Evolutionary conservation across 1,284 basidiomycete genomes (phyloP).

Genomic region (Boletus calvinii): DNA sequence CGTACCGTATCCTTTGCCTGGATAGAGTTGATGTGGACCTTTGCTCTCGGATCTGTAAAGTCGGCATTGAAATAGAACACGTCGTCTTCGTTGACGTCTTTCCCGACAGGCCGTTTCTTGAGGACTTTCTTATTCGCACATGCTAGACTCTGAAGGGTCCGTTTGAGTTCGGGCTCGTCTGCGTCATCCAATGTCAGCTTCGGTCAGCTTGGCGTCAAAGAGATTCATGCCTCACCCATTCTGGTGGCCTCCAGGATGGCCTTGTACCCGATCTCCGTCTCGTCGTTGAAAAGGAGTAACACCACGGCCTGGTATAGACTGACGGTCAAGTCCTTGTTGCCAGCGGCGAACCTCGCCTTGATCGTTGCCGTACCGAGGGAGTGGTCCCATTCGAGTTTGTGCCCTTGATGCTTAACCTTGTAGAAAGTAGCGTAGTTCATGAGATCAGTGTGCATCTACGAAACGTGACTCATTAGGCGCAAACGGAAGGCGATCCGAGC

Average conservation of each 20-base stretch:
- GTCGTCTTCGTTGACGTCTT: constrained; percentile 79
- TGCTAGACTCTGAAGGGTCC: constrained; percentile 90
- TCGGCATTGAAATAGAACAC: constrained; percentile 76
- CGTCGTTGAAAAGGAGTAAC: constrained; percentile 88
- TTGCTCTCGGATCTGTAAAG: constrained; percentile 78
- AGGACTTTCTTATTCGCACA: constrained; percentile 90
- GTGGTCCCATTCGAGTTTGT: constrained; percentile 81
- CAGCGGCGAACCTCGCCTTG: constrained; percentile 65
- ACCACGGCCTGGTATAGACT: constrained; percentile 89
- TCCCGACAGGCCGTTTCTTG: constrained; percentile 76
- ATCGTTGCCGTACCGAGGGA: constrained; percentile 77
- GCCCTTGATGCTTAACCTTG: constrained; percentile 68
- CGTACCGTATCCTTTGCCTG: constrained; percentile 70
- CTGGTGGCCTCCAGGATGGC: constrained; percentile 71
- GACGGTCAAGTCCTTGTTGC: constrained; percentile 85
- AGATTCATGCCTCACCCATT: constrained; percentile 59
- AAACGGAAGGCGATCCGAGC: neutral
- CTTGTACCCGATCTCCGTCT: constrained; percentile 55
- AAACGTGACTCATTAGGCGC: neutral
- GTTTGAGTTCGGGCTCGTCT: constrained; percentile 76
- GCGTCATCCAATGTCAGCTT: constrained; percentile 2
- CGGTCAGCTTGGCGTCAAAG: neutral
- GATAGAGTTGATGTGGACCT: constrained; percentile 94
- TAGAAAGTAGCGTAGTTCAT: constrained; percentile 68
- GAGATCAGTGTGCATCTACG: constrained; percentile 71